Percentiles rank a stretch among this genome's conserved stretches.
These are phyloP conservation scores for Aurinia saxatilis DNA, from an alignment of 345 rosid genomes.

Conservation along the genomic window DNA sequence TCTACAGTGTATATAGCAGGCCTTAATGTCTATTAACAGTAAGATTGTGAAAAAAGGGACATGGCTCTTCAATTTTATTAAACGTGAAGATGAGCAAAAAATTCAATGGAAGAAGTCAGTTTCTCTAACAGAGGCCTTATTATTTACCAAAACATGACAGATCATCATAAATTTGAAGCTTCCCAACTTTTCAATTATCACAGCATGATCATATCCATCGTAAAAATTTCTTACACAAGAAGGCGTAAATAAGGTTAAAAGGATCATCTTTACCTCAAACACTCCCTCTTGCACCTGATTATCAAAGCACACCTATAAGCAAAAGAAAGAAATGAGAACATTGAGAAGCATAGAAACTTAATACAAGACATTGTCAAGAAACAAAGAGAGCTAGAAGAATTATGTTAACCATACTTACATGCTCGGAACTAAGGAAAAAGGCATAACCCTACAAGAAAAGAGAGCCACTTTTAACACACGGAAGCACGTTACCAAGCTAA, in stretches of 20 bases:
- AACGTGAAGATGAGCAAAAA: background rate
- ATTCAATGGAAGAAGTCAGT: background rate
- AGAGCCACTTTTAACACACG: background rate
- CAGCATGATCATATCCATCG: background rate
- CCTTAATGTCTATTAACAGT: background rate
- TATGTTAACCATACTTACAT: background rate
- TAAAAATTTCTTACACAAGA: background rate
- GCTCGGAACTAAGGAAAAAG: background rate
- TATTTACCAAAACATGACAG: background rate
- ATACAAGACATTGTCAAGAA: background rate
- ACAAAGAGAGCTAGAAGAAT: background rate
- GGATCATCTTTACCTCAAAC: constrained; percentile 46
- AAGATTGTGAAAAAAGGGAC: background rate
- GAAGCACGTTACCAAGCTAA: background rate
- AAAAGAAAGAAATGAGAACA: background rate
- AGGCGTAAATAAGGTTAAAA: background rate
- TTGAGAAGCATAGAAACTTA: background rate
- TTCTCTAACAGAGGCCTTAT: background rate
- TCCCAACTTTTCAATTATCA: background rate
- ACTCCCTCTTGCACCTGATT: constrained; percentile 52
- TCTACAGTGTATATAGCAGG: background rate
- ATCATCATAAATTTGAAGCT: background rate
- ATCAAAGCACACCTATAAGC: constrained; percentile 44
- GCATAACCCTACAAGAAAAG: constrained; percentile 38
- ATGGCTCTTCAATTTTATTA: background rate